Evolutionary conservation across 441 rosid species (phyloP), one percentile per base, ranked within the genome.

Genomic region (Bocquillonia castaneifolia): DNA sequence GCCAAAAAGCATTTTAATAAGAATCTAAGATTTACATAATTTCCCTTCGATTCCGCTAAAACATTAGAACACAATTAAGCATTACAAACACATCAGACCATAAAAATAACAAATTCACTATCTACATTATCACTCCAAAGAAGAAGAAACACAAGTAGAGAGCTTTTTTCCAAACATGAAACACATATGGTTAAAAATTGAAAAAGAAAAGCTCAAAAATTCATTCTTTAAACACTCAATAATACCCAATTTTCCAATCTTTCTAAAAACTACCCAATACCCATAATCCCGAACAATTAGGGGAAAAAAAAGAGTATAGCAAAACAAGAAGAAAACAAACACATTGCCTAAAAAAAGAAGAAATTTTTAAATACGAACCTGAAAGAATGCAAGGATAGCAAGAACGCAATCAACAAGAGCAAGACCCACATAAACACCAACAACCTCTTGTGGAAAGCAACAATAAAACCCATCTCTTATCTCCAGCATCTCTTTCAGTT

Each of bases 331-430:
- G 26, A 54, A 31, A 59, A 15, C 13, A 40, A 62, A 26, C 0
- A 12, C 52, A 57, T 17, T 63, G 62, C 39, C 36, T n/a, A 56
- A 10, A 48, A 59, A 44, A 23, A n/a, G 9, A 32, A 10, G 32
- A 17, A 15, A 7, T 3, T 3, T 47, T 57, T 32, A 48, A 64
- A 65, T 58, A 48, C 67, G 32, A 77, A 86, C 91, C 91, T 84
- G 91, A 69, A 68, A 75, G 70, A 86, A 82, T 63, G 86, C 84
- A 32, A 78, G 73, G 66, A 68, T 23, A 45, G 87, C 88, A 68
- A 86, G 75, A 63, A 81, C 66, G 72, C 69, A 72, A 76, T 86
- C 85, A 56, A 80, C 72, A 68, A 54, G 77, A 63, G 85, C 86
- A 67, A 86, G 82, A 57, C 75, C 83, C 54, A 72, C 80, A 73